Conservation (phyloP, 495 filamentous ascomycete genomes). For the Cryomyces minteri region DNA sequence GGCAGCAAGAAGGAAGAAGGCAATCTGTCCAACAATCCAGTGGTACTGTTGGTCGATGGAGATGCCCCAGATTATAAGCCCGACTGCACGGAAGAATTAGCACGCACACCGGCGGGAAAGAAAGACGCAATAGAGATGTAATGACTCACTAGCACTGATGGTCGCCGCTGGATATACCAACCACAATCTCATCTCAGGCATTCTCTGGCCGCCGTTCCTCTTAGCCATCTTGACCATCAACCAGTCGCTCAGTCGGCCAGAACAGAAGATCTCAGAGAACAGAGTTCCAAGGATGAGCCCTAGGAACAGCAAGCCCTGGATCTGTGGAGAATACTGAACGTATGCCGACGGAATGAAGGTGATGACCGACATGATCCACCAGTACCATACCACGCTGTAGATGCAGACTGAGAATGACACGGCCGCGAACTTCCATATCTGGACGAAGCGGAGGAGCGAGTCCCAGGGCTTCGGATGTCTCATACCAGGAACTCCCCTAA, state of each 20-base stretch:
- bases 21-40: slow-evolving; percentile 42
- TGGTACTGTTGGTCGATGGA: slow-evolving; percentile 36
- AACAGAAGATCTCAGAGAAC: slow-evolving; percentile 33
- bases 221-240: slow-evolving; percentile 30
- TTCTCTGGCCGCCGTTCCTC: slow-evolving; percentile 25
- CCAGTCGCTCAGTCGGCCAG: slow-evolving; percentile 33
- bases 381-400: slow-evolving; percentile 42
- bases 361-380: slow-evolving; percentile 43
- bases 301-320: slow-evolving; percentile 39
- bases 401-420: slow-evolving; percentile 28
- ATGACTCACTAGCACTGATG: slow-evolving; percentile 25
- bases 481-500: slow-evolving; percentile 32
- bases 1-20: slow-evolving; percentile 36
- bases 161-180: slow-evolving; percentile 35
- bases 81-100: neutral
- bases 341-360: slow-evolving; percentile 44
- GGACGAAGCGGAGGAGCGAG: slow-evolving; percentile 26
- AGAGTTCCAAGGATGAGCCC: slow-evolving; percentile 39
- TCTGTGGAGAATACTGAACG: slow-evolving; percentile 26
- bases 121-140: too few species aligned
- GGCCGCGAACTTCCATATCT: slow-evolving; percentile 29
- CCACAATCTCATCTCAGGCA: slow-evolving; percentile 43
- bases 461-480: slow-evolving; percentile 34
- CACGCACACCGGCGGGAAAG: too few species aligned
- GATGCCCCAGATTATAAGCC: slow-evolving; percentile 36